These are phyloP conservation scores for Eucalyptus paniculata DNA, from an alignment of 345 rosid genomes.

Conservation along the genomic window DNA sequence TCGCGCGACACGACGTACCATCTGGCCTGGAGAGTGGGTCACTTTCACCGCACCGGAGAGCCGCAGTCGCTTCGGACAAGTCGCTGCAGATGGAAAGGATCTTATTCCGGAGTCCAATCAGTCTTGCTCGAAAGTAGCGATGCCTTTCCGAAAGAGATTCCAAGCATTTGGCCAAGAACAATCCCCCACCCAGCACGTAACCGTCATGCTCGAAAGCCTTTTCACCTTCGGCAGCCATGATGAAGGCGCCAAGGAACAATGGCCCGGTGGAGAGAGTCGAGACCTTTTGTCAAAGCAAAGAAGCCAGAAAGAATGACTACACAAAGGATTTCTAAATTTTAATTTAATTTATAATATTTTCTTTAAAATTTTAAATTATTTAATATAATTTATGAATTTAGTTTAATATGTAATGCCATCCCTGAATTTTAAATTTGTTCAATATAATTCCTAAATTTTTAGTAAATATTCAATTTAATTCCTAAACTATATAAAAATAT, in stretches of 20 bases:
- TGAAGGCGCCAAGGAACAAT: constrained; percentile 24
- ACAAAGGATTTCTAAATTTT: too few relatives aligned
- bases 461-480: too few relatives aligned
- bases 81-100: constrained; percentile 26
- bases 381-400: too few relatives aligned
- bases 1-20: constrained; percentile 12
- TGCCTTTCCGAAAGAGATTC: constrained; percentile 45
- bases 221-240: constrained; percentile 17
- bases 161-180: constrained; percentile 25
- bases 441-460: too few relatives aligned
- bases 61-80: constrained; percentile 25
- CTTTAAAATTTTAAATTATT: too few relatives aligned
- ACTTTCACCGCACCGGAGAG: constrained; percentile 15
- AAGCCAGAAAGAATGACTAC: constrained; percentile 1
- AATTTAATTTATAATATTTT: too few relatives aligned
- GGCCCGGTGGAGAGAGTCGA: constrained; percentile 23
- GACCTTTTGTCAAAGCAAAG: constrained; percentile 30
- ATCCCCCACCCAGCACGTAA: constrained; percentile 9
- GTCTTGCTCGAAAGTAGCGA: constrained; percentile 13
- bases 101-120: constrained; percentile 21
- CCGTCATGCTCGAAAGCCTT: constrained; percentile 9
- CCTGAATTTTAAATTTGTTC: too few relatives aligned
- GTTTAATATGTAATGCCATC: fast-evolving
- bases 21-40: constrained; percentile 20
- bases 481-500: too few relatives aligned